Conservation (phyloP, 257 asterid genomes). For the Jacaranda mimosifolia region DNA sequence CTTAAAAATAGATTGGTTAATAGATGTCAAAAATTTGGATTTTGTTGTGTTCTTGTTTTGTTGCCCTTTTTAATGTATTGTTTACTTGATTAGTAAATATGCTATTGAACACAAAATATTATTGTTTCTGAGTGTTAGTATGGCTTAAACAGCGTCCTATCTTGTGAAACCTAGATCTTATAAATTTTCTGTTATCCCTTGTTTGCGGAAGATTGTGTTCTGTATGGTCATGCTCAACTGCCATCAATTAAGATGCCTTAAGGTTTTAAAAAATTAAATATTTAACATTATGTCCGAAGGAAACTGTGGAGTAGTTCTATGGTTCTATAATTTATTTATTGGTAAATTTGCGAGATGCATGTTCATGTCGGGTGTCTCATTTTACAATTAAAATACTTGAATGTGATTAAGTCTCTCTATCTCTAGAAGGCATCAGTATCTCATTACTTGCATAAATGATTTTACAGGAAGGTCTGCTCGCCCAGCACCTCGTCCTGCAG, state of each 20-base stretch:
- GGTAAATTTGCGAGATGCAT: neutral
- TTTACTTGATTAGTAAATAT: neutral
- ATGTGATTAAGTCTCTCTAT: neutral
- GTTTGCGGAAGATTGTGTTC: neutral
- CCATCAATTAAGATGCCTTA: neutral
- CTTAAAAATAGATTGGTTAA: neutral
- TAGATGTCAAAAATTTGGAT: neutral
- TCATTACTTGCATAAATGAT: neutral
- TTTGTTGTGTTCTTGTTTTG: neutral
- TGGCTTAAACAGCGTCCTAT: neutral
- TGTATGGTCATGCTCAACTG: neutral
- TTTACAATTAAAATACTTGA: neutral
- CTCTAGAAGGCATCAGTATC: neutral
- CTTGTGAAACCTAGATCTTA: neutral
- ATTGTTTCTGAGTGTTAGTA: neutral
- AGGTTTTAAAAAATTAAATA: neutral
- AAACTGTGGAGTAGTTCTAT: neutral
- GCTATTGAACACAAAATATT: too few species aligned
- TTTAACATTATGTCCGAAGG: neutral
- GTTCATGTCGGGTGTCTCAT: neutral
- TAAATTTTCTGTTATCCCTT: neutral
- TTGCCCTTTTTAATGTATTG: neutral
- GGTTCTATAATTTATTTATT: neutral
- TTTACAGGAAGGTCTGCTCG: slow-evolving; percentile 79
- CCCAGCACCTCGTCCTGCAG: slow-evolving; percentile 69